phyloP scores from a whole-genome alignment of 2,329 filamentous ascomycete species.

The Malbranchea cinnamomea region DNA sequence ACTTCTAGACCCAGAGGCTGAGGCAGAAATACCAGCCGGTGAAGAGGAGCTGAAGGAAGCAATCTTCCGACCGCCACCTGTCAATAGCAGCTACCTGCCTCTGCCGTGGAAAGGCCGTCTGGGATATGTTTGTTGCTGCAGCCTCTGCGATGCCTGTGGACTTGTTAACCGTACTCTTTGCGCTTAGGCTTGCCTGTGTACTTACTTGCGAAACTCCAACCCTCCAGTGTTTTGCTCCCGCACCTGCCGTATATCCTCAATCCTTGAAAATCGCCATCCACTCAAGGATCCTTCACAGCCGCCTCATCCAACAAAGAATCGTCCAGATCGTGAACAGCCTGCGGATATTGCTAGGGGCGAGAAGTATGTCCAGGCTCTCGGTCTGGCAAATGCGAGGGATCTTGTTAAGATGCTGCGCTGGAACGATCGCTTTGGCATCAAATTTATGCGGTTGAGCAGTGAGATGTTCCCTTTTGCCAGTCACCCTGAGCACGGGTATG shows the following conservation, averaged over 20 bases:
- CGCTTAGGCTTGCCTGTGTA: slow-evolving; percentile 68
- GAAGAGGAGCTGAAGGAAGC: slow-evolving; percentile 45
- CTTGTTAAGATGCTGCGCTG: slow-evolving; percentile 74
- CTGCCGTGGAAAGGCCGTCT: slow-evolving; percentile 81
- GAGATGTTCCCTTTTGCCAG: slow-evolving; percentile 97
- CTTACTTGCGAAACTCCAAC: slow-evolving; percentile 67
- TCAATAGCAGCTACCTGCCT: slow-evolving; percentile 71
- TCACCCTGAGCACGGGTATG: slow-evolving; percentile 75
- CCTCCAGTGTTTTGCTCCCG: slow-evolving; percentile 81
- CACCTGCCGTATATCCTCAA: slow-evolving; percentile 81
- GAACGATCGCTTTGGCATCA: slow-evolving; percentile 87
- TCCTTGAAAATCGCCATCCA: slow-evolving; percentile 76
- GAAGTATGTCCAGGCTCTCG: slow-evolving; percentile 59
- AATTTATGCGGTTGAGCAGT: slow-evolving; percentile 79
- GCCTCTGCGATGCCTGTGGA: neutral
- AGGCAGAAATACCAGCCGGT: slow-evolving; percentile 36
- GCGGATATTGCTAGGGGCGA: slow-evolving; percentile 52
- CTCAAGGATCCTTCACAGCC: slow-evolving; percentile 60
- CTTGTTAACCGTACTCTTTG: slow-evolving; percentile 15
- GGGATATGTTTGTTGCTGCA: slow-evolving; percentile 54
- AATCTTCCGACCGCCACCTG: slow-evolving; percentile 51
- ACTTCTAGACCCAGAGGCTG: slow-evolving; percentile 37
- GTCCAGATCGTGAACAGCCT: slow-evolving; percentile 59
- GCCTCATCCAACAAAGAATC: slow-evolving; percentile 71
- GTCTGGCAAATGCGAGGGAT: slow-evolving; percentile 65